Conservation (phyloP, 108 stramenopile species). For the Fragilariopsis cylindrus region DNA sequence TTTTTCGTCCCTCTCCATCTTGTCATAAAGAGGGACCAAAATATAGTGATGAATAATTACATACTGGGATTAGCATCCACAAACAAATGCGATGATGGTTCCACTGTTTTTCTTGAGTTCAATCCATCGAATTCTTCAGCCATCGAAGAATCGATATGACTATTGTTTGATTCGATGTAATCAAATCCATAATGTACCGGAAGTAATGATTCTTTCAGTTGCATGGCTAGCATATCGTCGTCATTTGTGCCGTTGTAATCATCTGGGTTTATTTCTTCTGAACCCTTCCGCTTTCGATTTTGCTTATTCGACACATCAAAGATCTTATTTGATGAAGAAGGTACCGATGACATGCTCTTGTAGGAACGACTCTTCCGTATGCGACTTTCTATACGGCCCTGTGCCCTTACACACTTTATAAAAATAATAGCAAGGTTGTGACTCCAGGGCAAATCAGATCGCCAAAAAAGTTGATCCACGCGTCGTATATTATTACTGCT, state of each 20-base stretch:
- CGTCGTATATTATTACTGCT: background rate
- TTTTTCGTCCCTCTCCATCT: no score
- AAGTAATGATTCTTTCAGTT: conserved; percentile 9
- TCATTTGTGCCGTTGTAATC: background rate
- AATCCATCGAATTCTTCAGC: background rate
- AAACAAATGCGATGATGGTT: conserved; percentile 10
- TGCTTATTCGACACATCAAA: background rate
- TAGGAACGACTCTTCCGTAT: conserved; percentile 29
- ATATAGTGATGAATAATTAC: no score
- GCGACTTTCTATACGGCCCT: conserved; percentile 39
- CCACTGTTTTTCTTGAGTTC: conserved; percentile 2
- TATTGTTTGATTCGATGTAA: background rate
- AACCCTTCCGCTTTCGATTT: conserved; percentile 28
- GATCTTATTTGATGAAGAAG: conserved; percentile 14
- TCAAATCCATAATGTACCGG: background rate
- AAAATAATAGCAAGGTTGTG: conserved; percentile 28
- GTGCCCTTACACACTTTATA: conserved; percentile 24
- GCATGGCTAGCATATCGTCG: background rate
- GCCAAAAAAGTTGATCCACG: background rate
- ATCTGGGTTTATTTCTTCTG: conserved; percentile 13
- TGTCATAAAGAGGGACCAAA: no score
- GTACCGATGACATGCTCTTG: background rate
- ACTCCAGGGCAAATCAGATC: conserved; percentile 16
- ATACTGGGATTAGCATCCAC: background rate
- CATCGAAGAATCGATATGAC: background rate